Evolutionary conservation across 2,329 filamentous ascomycete species (phyloP).

Genomic region (Cercospora sp.): DNA sequence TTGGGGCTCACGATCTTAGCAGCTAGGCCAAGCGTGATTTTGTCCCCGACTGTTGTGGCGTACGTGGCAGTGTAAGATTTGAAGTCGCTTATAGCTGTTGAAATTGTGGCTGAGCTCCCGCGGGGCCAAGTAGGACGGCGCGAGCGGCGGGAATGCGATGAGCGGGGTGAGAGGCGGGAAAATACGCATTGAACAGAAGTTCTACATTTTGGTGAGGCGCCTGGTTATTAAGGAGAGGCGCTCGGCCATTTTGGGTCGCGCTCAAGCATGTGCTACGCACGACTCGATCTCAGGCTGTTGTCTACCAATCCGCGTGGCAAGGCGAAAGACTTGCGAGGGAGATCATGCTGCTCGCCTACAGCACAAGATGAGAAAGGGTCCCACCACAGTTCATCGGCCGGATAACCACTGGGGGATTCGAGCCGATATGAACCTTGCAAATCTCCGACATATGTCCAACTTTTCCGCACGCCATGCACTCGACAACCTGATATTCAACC

Average conservation of each 20-base stretch:
- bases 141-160: background rate
- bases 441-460: background rate
- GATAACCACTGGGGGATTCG: background rate
- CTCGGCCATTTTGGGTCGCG: background rate
- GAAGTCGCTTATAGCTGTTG: background rate
- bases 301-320: background rate
- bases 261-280: background rate
- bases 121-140: background rate
- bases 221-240: background rate
- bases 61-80: slow-evolving; percentile 10
- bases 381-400: background rate
- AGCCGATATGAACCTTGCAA: background rate
- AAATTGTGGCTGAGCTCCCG: background rate
- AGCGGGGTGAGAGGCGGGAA: background rate
- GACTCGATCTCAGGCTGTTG: background rate
- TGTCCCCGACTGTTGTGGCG: slow-evolving; percentile 7
- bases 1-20: background rate
- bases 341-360: background rate
- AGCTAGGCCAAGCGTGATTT: background rate
- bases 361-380: background rate
- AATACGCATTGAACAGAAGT: background rate
- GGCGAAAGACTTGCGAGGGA: background rate
- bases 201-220: background rate
- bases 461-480: background rate
- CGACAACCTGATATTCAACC: background rate